Conservation (phyloP, 169 alveolate species). For the Perkinsus chesapeaki region DNA sequence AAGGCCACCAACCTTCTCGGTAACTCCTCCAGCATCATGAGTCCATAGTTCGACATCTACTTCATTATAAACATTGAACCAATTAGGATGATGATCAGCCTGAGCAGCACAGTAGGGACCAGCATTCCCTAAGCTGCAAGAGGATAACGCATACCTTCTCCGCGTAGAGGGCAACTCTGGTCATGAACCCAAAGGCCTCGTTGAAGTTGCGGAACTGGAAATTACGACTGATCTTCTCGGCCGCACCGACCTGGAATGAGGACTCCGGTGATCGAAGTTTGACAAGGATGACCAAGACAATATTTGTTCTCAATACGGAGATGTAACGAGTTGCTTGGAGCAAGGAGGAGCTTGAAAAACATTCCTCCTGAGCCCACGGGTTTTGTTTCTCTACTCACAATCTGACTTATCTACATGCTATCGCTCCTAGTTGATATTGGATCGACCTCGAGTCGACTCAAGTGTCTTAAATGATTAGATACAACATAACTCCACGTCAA, state of each 20-base stretch:
- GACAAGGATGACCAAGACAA: too few relatives aligned
- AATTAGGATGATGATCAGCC: conserved; percentile 48
- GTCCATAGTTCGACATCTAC: conserved; percentile 46
- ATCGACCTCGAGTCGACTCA: too few relatives aligned
- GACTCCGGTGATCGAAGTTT: neutral
- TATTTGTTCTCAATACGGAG: too few relatives aligned
- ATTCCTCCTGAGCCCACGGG: too few relatives aligned
- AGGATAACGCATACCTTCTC: conserved; percentile 24
- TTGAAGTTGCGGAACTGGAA: neutral
- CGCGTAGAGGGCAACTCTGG: conserved; percentile 45
- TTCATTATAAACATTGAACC: conserved; percentile 47
- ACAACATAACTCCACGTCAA: too few relatives aligned
- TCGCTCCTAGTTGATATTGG: too few relatives aligned
- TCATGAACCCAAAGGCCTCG: conserved; percentile 52
- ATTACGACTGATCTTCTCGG: neutral
- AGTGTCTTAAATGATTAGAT: too few relatives aligned
- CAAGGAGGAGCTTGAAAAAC: too few relatives aligned
- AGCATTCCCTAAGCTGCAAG: neutral
- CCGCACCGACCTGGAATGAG: neutral
- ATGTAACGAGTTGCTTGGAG: neutral
- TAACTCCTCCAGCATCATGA: conserved; percentile 48
- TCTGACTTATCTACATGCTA: too few relatives aligned
- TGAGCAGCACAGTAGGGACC: neutral
- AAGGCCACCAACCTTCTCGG: too few relatives aligned
- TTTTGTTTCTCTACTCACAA: too few relatives aligned